Conservation (phyloP, 257 asterid genomes). For the Przewalskia tangutica region DNA sequence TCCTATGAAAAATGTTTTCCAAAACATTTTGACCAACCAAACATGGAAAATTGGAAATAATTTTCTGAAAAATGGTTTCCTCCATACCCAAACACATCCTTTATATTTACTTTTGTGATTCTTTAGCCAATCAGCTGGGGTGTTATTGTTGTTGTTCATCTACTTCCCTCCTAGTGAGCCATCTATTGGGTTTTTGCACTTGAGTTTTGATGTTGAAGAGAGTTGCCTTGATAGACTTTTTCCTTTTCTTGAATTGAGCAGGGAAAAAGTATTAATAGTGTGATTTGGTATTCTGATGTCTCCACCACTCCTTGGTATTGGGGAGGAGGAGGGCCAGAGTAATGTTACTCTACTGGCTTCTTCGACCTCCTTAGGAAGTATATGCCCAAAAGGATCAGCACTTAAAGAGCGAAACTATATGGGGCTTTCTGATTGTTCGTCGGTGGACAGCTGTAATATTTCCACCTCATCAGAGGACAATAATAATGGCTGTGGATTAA, state of each 20-base stretch:
- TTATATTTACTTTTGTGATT: not conserved
- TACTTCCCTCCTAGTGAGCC: not conserved
- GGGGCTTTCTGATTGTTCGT: slow-evolving; percentile 68
- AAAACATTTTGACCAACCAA: too few species aligned
- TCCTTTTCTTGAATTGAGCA: slow-evolving; percentile 10
- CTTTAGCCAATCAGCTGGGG: not conserved
- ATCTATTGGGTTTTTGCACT: not conserved
- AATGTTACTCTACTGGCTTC: slow-evolving; percentile 39
- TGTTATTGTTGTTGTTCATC: not conserved
- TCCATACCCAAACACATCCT: too few species aligned
- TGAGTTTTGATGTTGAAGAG: not conserved
- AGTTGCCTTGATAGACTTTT: not conserved
- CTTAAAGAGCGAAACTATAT: slow-evolving; percentile 60
- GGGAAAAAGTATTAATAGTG: slow-evolving; percentile 7
- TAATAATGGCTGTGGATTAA: slow-evolving; percentile 23
- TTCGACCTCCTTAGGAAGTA: slow-evolving; percentile 35
- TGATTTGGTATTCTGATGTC: slow-evolving; percentile 37
- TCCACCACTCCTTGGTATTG: slow-evolving; percentile 38
- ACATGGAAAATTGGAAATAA: too few species aligned
- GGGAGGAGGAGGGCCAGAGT: slow-evolving; percentile 41
- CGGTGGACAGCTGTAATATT: slow-evolving; percentile 50
- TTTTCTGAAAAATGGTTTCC: too few species aligned
- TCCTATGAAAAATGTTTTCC: too few species aligned
- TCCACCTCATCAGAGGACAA: slow-evolving; percentile 33
- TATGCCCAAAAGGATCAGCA: slow-evolving; percentile 26